Evolutionary conservation across 192 early-diverging fungal species (phyloP), one percentile per base, ranked within the genome.

Genomic region (Podila epigama): DNA sequence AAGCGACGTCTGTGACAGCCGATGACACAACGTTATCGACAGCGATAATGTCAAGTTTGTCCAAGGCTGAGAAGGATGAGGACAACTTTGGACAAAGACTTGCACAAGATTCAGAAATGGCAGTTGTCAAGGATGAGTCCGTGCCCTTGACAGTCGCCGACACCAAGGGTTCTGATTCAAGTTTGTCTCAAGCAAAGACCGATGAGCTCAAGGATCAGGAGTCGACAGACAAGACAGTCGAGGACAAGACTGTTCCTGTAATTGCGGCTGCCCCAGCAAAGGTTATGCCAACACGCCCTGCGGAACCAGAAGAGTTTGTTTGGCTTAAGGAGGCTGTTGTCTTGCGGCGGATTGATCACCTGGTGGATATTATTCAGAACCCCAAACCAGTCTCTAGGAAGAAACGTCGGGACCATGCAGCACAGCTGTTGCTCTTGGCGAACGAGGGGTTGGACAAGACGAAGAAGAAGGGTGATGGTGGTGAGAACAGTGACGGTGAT

Each of bases 241-340:
- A 57, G 6, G 13, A 5, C n/a, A 33, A 57, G n/a, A 31, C 4
- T n/a, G 18, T n/a, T 4, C 32, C 55, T 16, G 54, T 32, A 18
- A 6, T 16, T 34, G 31, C 34, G 7, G 27, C 52, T 11, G 8
- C 25, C 8, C 35, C 22, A 31, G 20, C 22, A 29, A n/a, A n/a
- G n/a, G n/a, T n/a, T n/a, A n/a, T 33, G 4, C 50, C 66, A 29
- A 16, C 60, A 22, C 8, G 52, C 5, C 66, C 79, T 16, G 51
- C 55, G n/a, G 79, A 79, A 35, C 55, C 72, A 4, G 81, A 81
- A 32, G 79, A 83, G 36, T 79, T 87, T 69, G 80, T 64, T 1
- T 87, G 84, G 84, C 84, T 83, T 27, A 82, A 82, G 65, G 86
- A 87, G 51, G 71, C 82, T 31, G 81, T 85, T 16, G 80, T 87